Percentiles rank a stretch among this genome's conserved stretches.
phyloP scores from a whole-genome alignment of 2,329 filamentous ascomycete genomes.

The Xylaria sp. region DNA sequence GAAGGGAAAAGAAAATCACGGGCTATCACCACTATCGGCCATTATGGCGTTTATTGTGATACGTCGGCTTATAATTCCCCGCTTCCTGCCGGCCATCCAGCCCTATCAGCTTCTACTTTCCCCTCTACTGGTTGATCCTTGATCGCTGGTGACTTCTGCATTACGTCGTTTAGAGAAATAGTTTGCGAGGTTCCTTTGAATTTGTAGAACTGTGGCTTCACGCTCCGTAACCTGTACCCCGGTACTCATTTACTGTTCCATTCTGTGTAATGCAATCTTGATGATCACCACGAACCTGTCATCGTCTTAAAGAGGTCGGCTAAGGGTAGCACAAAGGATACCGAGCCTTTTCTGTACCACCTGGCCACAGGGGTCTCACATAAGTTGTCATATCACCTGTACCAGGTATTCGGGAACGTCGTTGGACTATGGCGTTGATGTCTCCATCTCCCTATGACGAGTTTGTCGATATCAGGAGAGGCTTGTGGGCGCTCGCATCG shows the following conservation, averaged over 20 bases:
- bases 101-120: slow-evolving; percentile 16
- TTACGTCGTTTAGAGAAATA: slow-evolving; percentile 20
- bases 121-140: background rate
- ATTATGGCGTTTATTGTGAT: slow-evolving; percentile 19
- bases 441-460: slow-evolving; percentile 5
- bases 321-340: slow-evolving; percentile 12
- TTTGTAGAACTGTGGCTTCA: slow-evolving; percentile 19
- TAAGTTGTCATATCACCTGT: slow-evolving; percentile 22
- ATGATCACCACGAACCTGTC: background rate
- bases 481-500: slow-evolving; percentile 21
- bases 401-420: slow-evolving; percentile 26
- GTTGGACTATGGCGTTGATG: slow-evolving; percentile 5
- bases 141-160: slow-evolving; percentile 22
- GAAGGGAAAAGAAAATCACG: slow-evolving; percentile 22
- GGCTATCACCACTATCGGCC: slow-evolving; percentile 27
- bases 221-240: slow-evolving; percentile 3
- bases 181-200: slow-evolving; percentile 26
- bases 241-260: background rate
- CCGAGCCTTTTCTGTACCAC: background rate
- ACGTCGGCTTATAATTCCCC: slow-evolving; percentile 26
- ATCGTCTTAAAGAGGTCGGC: background rate
- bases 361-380: slow-evolving; percentile 3
- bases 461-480: slow-evolving; percentile 3
- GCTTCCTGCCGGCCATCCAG: slow-evolving; percentile 19
- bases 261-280: slow-evolving; percentile 12